phyloP scores from a whole-genome alignment of 768 basidiomycete species.

The Fibroporia radiculosa region DNA sequence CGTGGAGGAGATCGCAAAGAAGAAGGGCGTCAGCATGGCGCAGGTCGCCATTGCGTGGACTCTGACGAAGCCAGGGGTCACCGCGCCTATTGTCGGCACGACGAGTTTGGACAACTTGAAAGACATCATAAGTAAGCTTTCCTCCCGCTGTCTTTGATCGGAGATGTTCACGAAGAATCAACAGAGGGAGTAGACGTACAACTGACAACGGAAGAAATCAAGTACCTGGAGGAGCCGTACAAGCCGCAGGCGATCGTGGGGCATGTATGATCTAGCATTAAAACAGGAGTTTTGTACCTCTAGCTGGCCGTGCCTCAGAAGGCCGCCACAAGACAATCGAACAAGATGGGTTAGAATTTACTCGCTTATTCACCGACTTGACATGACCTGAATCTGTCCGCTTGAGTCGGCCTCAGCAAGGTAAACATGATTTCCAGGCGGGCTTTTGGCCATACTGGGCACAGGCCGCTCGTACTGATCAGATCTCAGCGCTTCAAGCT shows the following conservation, averaged over 20 bases:
- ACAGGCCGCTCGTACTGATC: no score
- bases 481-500: no score
- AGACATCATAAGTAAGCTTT: constrained; percentile 28
- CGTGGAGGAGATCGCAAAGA: constrained; percentile 34
- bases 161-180: background rate
- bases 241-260: constrained; percentile 37
- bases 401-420: no score
- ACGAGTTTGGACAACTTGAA: constrained; percentile 31
- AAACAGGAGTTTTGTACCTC: no score
- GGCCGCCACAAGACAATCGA: no score
- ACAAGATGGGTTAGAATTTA: no score
- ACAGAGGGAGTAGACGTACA: constrained; percentile 35
- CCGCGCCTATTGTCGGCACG: constrained; percentile 37
- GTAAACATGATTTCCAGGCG: no score
- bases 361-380: no score
- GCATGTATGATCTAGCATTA: constrained; percentile 33
- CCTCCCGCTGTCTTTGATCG: background rate
- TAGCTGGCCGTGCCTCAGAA: no score
- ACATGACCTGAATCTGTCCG: no score
- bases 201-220: constrained; percentile 46
- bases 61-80: constrained; percentile 19
- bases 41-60: constrained; percentile 25
- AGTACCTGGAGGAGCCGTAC: constrained; percentile 48
- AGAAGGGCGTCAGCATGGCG: constrained; percentile 27
- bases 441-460: no score